phyloP scores from a whole-genome alignment of 345 rosid genomes.

The Hibiscus mutabilis region DNA sequence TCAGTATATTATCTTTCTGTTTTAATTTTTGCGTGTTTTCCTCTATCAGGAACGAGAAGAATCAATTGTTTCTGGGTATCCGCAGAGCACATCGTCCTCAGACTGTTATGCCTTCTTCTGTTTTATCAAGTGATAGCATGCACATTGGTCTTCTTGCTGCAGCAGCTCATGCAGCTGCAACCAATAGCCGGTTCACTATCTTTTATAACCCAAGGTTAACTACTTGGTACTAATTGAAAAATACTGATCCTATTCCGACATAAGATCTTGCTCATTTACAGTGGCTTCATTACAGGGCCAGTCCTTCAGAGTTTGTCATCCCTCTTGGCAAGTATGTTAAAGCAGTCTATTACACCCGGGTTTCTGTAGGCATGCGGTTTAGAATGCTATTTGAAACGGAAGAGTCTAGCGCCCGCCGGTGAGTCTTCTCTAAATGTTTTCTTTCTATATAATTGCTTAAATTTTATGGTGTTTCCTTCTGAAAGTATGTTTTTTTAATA shows the following conservation, averaged over 20 bases:
- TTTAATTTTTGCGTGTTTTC: not conserved
- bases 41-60: slow-evolving; percentile 66
- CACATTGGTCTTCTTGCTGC: slow-evolving; percentile 95
- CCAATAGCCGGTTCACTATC: slow-evolving; percentile 81
- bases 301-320: slow-evolving; percentile 55
- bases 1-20: not conserved
- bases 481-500: not conserved
- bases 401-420: slow-evolving; percentile 59
- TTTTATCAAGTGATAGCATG: slow-evolving; percentile 95
- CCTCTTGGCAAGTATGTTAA: slow-evolving; percentile 46
- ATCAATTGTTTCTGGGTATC: slow-evolving; percentile 73
- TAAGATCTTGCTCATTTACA: not conserved
- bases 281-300: slow-evolving; percentile 41
- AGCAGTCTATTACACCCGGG: slow-evolving; percentile 44
- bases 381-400: slow-evolving; percentile 63
- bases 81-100: slow-evolving; percentile 82
- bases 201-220: slow-evolving; percentile 78
- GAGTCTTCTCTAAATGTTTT: slow-evolving; percentile 3
- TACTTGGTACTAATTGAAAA: not conserved
- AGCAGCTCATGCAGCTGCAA: slow-evolving; percentile 97
- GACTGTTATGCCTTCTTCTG: slow-evolving; percentile 74
- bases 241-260: not conserved
- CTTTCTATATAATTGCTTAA: not conserved
- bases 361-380: slow-evolving; percentile 59
- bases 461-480: not conserved